Evolutionary conservation across 805 yeast genomes (phyloP).

Genomic region (Myxozyma kluyveri): DNA sequence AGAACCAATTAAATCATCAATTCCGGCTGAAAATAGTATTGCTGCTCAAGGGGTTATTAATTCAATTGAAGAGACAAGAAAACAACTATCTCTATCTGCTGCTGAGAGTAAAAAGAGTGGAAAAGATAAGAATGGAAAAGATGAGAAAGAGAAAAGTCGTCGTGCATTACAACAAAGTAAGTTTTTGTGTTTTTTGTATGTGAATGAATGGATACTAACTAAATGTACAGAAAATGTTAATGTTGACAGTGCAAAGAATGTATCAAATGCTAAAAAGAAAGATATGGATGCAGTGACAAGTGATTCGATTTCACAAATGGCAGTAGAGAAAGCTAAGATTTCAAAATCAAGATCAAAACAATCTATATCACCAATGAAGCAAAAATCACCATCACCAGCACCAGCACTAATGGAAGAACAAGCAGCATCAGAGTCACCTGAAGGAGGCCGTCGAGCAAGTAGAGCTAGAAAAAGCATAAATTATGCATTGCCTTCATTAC

Average conservation of each 20-base stretch:
- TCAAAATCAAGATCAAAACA: conserved; percentile 1
- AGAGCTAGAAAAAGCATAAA: conserved; percentile 45
- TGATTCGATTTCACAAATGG: no score
- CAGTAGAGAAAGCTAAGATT: background rate
- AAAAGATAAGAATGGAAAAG: no score
- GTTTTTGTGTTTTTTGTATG: background rate
- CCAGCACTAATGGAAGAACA: background rate
- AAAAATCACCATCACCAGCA: background rate
- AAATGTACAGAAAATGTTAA: conserved; percentile 10
- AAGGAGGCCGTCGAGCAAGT: conserved; percentile 2
- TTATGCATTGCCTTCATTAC: conserved; percentile 65
- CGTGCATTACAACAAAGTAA: conserved; percentile 16
- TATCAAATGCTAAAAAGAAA: background rate
- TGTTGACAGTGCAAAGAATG: background rate
- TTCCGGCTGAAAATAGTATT: no score
- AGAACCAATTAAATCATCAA: no score
- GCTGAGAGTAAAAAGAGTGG: conserved; percentile 1
- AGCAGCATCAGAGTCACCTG: background rate
- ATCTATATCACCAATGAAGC: no score
- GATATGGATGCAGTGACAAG: background rate
- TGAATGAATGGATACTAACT: background rate
- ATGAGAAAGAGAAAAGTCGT: background rate
- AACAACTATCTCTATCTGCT: background rate
- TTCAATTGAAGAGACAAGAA: conserved; percentile 1
- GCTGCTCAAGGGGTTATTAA: background rate